Base-by-base conservation (phyloP, 176 grass and related monocot genomes). In the Cenchrus americanus region DNA sequence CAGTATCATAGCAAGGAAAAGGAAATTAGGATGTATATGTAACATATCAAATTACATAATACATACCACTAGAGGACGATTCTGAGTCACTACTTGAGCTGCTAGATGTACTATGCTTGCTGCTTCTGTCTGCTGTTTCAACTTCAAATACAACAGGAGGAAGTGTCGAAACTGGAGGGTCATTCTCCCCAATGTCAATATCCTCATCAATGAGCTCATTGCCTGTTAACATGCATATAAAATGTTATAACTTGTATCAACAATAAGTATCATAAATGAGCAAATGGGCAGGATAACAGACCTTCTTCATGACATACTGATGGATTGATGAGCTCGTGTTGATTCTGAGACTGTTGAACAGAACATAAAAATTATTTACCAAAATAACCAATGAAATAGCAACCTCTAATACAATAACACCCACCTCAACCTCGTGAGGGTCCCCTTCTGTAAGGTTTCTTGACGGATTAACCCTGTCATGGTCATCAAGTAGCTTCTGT, bases 121-220 rank as follows among this genome's bases (percentile, higher is more conserved):
- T 92, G 65, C 64, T 94, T 91, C 90, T 94, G 57, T 90, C 86
- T 66, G 80, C 73, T 24, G 74, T 68, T 82, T 96, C 93, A 85
- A 70, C 95, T 83, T 95, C 96, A 82, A 99, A 90, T 77, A 94
- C 89, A 76, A 94, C 85, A 71, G 91, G 91, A 68, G 93, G 90
- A 78, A 82, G 90, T 51, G 73, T 91, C 73, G 84, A 88, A 71
- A 88, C 80, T 80, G 96, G 93, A 89, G 82, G 91, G 69, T 96
- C 96, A 81, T 96, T 90, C 61, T 90, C 96, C 84, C 74, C 85
- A 88, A 99, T 99, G 92, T 96, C 96, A 68, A 99, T 41, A 32
- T 94, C 93, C 69, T 97, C 95, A 21, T 99, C 96, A 68, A 87
- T 15, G 58, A 85, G 47, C 84, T 91, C 93, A 86, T 95, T 89